phyloP scores from a whole-genome alignment of 495 filamentous ascomycete species.

The Penicillium ucsense region DNA sequence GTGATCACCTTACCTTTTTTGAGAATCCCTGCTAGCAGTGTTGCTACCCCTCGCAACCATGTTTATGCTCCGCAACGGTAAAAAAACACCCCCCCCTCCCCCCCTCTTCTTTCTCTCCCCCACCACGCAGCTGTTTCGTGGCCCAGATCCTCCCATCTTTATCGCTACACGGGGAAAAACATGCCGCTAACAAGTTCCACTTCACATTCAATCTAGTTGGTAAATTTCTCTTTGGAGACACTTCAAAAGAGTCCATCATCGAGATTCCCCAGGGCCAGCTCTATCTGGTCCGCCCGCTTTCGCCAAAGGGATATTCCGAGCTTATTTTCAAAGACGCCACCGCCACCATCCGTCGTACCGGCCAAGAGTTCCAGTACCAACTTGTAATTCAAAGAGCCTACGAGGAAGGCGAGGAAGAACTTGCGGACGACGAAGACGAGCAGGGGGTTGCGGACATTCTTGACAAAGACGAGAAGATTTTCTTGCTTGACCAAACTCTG shows the following conservation, averaged over 20 bases:
- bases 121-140: constrained; percentile 24
- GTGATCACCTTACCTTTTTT: constrained; percentile 1
- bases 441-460: constrained; percentile 57
- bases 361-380: constrained; percentile 92
- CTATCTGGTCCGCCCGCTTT: constrained; percentile 89
- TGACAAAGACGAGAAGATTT: constrained; percentile 94
- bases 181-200: constrained; percentile 9
- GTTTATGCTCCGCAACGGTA: constrained; percentile 68
- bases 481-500: constrained; percentile 82
- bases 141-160: constrained; percentile 8
- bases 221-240: constrained; percentile 87
- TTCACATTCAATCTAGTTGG: constrained; percentile 46
- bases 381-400: constrained; percentile 92
- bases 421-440: constrained; percentile 76
- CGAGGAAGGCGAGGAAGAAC: constrained; percentile 93
- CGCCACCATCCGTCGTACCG: constrained; percentile 82
- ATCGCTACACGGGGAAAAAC: background rate
- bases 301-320: constrained; percentile 94
- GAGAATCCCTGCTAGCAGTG: constrained; percentile 14
- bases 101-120: too few relatives aligned
- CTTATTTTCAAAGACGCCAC: constrained; percentile 97
- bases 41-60: constrained; percentile 39
- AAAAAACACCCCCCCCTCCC: constrained; percentile 16
- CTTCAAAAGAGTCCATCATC: constrained; percentile 86
- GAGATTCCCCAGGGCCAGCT: constrained; percentile 92